Percentiles rank a stretch among this genome's conserved stretches.
These are phyloP conservation scores for Paramyrothecium sp. DNA, from an alignment of 2,329 filamentous ascomycete species.

Conservation along the genomic window DNA sequence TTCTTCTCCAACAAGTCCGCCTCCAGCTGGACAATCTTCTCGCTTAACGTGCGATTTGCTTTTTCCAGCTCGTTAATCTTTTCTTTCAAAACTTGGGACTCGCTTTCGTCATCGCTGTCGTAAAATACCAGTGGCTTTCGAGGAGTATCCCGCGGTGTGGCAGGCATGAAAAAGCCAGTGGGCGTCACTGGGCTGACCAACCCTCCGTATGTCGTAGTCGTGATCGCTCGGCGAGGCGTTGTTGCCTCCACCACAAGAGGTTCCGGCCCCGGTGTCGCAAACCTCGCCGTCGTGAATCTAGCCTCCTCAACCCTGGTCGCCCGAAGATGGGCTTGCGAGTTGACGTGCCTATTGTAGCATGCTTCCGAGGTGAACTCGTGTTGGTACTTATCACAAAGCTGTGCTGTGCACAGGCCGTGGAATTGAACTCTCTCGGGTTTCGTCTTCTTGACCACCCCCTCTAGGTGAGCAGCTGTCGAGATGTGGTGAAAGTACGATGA, in stretches of 20 bases:
- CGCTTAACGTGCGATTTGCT: background rate
- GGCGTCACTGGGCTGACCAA: background rate
- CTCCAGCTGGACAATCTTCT: background rate
- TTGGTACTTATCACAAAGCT: background rate
- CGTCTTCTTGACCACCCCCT: background rate
- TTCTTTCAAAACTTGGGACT: background rate
- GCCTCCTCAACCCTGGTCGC: background rate
- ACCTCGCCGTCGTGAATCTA: background rate
- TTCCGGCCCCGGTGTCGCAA: background rate
- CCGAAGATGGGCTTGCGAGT: background rate
- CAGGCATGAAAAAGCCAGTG: background rate
- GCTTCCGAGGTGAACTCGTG: background rate
- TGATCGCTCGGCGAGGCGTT: background rate
- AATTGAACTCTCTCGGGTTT: background rate
- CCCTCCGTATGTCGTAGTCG: background rate
- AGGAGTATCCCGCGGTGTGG: no score
- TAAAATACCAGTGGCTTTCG: no score
- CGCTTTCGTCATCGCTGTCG: background rate
- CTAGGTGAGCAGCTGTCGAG: background rate
- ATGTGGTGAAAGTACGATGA: conserved; percentile 3
- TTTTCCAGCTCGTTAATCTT: conserved; percentile 6
- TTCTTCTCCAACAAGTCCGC: background rate
- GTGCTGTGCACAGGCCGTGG: background rate
- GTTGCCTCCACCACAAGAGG: background rate
- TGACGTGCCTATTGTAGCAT: background rate